These are phyloP conservation scores for Babesia bovis DNA, from an alignment of 169 alveolate genomes.

Conservation along the genomic window DNA sequence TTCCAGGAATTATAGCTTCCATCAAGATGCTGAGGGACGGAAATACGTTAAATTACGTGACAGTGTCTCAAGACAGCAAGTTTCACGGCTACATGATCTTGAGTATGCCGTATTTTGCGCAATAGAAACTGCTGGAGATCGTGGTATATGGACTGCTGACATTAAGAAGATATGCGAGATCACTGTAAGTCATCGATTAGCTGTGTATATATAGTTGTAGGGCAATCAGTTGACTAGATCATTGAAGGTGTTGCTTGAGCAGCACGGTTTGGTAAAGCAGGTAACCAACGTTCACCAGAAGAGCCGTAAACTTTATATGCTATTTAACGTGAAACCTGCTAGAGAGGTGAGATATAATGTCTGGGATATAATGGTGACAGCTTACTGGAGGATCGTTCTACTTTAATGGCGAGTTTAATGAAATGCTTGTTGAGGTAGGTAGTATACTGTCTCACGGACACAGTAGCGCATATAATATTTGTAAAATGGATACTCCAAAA, in stretches of 20 bases:
- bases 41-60: conserved; percentile 76
- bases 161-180: conserved; percentile 85
- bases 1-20: conserved; percentile 56
- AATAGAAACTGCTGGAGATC: conserved; percentile 87
- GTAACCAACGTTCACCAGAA: conserved; percentile 87
- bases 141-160: conserved; percentile 92
- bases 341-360: conserved; percentile 73
- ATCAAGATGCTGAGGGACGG: conserved; percentile 34
- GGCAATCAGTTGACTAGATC: conserved; percentile 86
- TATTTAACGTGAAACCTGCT: conserved; percentile 87
- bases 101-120: conserved; percentile 87
- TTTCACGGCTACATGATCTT: conserved; percentile 79
- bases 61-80: conserved; percentile 76
- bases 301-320: conserved; percentile 86
- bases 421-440: conserved; percentile 82
- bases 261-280: conserved; percentile 82
- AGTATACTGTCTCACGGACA: no score
- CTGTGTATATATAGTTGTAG: conserved; percentile 48
- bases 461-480: no score
- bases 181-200: conserved; percentile 47
- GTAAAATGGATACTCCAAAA: no score
- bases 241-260: conserved; percentile 83
- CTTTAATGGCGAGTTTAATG: conserved; percentile 88
- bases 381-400: conserved; percentile 89
- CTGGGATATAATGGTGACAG: conserved; percentile 34